Evolutionary conservation across 139 green algal genomes (phyloP).

Genomic region (Auxenochlorella pyrenoidosa): DNA sequence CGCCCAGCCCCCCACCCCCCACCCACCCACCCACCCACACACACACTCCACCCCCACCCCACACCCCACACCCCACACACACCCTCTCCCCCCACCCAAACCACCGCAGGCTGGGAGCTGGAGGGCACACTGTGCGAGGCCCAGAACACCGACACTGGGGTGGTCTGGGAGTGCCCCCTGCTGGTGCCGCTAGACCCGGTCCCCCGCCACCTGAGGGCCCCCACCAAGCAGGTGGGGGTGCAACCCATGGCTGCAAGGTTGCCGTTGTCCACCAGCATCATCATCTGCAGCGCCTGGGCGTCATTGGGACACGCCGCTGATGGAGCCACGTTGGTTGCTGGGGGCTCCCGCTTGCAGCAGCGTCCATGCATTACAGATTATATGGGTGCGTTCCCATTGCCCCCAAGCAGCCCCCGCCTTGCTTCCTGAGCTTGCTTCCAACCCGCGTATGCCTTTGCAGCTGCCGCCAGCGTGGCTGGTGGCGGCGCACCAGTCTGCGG

Average conservation of each 20-base stretch:
- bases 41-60: too few species aligned
- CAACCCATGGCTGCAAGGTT: not conserved
- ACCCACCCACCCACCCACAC: not conserved
- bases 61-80: too few species aligned
- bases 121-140: constrained; percentile 65
- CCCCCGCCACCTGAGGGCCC: not conserved
- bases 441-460: not conserved
- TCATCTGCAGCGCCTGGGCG: too few species aligned
- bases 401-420: too few species aligned
- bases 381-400: too few species aligned
- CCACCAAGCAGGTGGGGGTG: not conserved
- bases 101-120: constrained; percentile 60
- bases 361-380: too few species aligned
- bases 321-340: too few species aligned
- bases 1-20: not conserved
- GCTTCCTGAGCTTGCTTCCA: not conserved
- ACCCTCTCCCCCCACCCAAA: too few species aligned
- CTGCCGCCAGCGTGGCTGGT: not conserved
- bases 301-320: too few species aligned
- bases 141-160: constrained; percentile 51
- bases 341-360: too few species aligned
- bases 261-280: not conserved
- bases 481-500: not conserved
- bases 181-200: constrained; percentile 53
- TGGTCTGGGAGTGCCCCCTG: constrained; percentile 79